Base-by-base conservation (phyloP, 345 rosid species). In the Euphorbia pulcherrima region DNA sequence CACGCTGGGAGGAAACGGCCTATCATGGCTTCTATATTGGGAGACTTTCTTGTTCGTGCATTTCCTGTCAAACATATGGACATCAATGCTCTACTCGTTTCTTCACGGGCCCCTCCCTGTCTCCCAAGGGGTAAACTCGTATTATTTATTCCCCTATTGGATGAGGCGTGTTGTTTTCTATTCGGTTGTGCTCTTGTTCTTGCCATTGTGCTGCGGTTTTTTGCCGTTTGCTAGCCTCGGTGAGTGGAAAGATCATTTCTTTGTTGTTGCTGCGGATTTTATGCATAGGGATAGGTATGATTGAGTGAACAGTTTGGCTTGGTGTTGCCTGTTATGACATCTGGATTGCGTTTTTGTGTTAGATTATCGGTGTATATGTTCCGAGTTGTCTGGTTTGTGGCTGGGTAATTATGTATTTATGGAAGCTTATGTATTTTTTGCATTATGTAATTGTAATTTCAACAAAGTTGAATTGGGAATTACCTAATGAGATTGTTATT, bases 1-100 rank as follows among this genome's bases (percentile, higher is more conserved):
- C 77, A 86, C 93, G 0, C 47, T 95, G 28, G 97, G 97, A 14
- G 97, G 99, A 30, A 73, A 79, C 0, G 99, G 97, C 52, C 65
- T 74, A 7, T 75, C 60, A 29, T 95, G 99, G 99, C 82, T 92
- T 11, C 16, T 83, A 1, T 76, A 82, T 51, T 95, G 97, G 97
- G 94, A 88, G 65, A 58, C 70, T 68, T 75, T 87, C 9, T 92
- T 97, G 83, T 7, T 80, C 16, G 60, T 88, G 66, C 96, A 89
- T 60, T 91, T 91, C 69, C 44, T 87, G 33, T 77, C 90, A 0
- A 88, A 77, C 52, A 65, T 71, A n/a, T 84, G 68, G 50, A 77
- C 83, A 0, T 66, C 88, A 2, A 39, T 47, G 11, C 67, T 91
- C 76, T 88, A 80, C 69, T 23, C 57, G 55, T 21, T 83, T 28